Evolutionary conservation across 805 yeast species (phyloP), one percentile per base, ranked within the genome.

Genomic region (Candida caryicola): DNA sequence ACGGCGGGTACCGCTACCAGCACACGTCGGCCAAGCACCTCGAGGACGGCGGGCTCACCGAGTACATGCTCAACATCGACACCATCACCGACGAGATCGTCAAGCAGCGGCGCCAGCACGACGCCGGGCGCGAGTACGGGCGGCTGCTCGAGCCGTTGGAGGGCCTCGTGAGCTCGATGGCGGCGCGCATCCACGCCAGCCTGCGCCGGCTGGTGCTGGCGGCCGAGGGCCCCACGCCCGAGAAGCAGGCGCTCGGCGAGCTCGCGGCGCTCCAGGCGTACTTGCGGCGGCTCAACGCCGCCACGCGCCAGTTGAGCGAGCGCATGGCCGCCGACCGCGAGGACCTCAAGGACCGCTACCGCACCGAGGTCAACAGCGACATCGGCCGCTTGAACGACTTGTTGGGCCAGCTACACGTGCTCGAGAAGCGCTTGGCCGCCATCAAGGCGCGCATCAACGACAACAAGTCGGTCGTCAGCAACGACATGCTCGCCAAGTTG

Each of bases 41-140:
- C n/a, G 48, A 47, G n/a, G 59, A 58, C 34, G 55, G 51, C 6
- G 62, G 56, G 8, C 39, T 64, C 29, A 50, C 55, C 12, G 50
- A 54, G 27, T 58, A 59, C 42, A 39, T 62, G 19, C 36, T 63
- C 48, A 43, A 59, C 35, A 57, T 62, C 29, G 68, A 62, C 39
- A 45, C 47, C 9, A 42, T 53, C 15, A 34, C 51, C 12, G 49
- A 48, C 30, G 57, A 52, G 15, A 29, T 43, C 17, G 17, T 31
- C 3, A 37, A 42, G 21, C 31, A 21, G 29, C 21, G 29, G 21
- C 12, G 38, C 18, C 18, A 33, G 3, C n/a, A 17, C 12, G 17
- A 17, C 25, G 26, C 18, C 34, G 10, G 16, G 12, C 17, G 9
- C 16, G 33, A 14, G 7, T n/a, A n/a, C n/a, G n/a, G n/a, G n/a